A percentile compares a stretch with the other conserved stretches of the same genome.
phyloP scores from a whole-genome alignment of 176 grass and related monocot species.

The Carex scoparia region DNA sequence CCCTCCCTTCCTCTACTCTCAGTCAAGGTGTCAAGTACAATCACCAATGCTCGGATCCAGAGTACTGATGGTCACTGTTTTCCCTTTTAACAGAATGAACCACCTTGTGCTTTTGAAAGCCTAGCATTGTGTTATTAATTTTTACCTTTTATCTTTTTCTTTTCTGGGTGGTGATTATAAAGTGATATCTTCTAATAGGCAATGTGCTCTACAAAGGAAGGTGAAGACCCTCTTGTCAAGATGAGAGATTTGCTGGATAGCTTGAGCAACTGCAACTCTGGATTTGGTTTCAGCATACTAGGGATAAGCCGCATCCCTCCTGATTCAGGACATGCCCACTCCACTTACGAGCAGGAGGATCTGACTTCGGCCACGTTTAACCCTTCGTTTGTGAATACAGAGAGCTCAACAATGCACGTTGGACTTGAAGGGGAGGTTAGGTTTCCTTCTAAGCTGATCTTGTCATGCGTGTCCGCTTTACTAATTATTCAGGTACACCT shows the following conservation, averaged over 20 bases:
- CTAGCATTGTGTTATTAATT: neutral
- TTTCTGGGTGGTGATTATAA: conserved; percentile 19
- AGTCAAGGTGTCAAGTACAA: neutral
- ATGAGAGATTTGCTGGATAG: conserved; percentile 67
- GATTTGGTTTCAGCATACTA: conserved; percentile 47
- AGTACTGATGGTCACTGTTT: neutral
- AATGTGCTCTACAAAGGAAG: conserved; percentile 55
- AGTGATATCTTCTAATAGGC: conserved; percentile 37
- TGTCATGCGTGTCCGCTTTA: conserved; percentile 59
- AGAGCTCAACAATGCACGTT: conserved; percentile 31
- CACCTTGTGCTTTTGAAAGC: neutral
- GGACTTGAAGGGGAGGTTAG: conserved; percentile 29
- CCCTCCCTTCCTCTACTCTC: too few species aligned
- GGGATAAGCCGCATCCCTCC: conserved; percentile 51
- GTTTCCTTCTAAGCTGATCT: conserved; percentile 68
- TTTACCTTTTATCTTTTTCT: neutral
- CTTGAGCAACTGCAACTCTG: conserved; percentile 38
- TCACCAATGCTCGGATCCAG: neutral
- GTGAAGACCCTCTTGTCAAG: conserved; percentile 59
- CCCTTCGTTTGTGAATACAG: conserved; percentile 13
- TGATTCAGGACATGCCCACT: conserved; percentile 47
- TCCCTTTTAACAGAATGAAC: neutral
- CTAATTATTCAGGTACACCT: conserved; percentile 85
- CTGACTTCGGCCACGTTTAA: neutral
- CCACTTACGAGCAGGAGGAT: conserved; percentile 44